Evolutionary conservation across 176 grass and related monocot species (phyloP).

Genomic region (Oryza nivara): DNA sequence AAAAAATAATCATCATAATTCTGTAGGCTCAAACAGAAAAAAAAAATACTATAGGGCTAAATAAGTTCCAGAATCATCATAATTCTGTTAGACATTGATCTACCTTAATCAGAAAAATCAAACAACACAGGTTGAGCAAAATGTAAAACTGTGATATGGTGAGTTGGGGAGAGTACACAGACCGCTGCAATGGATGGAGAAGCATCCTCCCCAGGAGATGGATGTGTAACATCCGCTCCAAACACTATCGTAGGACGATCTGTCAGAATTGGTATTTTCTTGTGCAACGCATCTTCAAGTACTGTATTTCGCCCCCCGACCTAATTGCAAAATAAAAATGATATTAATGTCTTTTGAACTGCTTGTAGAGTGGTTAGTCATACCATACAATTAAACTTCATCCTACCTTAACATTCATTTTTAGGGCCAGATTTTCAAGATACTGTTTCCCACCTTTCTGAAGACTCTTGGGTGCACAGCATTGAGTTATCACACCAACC

Average conservation of each 20-base stretch:
- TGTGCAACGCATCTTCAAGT: conserved; percentile 61
- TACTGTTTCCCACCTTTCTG: conserved; percentile 58
- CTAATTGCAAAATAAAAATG: conserved; percentile 6
- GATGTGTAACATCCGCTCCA: conserved; percentile 85
- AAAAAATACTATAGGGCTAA: neutral
- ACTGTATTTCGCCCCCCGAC: conserved; percentile 70
- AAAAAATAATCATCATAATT: neutral
- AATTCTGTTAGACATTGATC: neutral
- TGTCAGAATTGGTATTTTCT: conserved; percentile 57
- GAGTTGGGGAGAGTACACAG: conserved; percentile 14
- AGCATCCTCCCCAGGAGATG: conserved; percentile 68
- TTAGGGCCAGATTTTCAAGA: conserved; percentile 75
- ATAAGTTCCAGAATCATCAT: neutral
- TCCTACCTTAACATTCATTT: conserved; percentile 92
- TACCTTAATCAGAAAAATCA: neutral
- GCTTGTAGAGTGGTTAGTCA: neutral
- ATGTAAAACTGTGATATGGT: neutral
- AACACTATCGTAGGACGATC: conserved; percentile 74
- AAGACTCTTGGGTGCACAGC: conserved; percentile 62
- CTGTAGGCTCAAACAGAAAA: neutral
- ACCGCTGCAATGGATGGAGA: conserved; percentile 77
- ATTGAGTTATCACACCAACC: conserved; percentile 72
- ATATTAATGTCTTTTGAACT: neutral
- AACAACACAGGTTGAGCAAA: neutral
- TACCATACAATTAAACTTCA: neutral